Evolutionary conservation across 1,284 basidiomycete genomes (phyloP), one percentile per base, ranked within the genome.

Genomic region (Naganishia sp.): DNA sequence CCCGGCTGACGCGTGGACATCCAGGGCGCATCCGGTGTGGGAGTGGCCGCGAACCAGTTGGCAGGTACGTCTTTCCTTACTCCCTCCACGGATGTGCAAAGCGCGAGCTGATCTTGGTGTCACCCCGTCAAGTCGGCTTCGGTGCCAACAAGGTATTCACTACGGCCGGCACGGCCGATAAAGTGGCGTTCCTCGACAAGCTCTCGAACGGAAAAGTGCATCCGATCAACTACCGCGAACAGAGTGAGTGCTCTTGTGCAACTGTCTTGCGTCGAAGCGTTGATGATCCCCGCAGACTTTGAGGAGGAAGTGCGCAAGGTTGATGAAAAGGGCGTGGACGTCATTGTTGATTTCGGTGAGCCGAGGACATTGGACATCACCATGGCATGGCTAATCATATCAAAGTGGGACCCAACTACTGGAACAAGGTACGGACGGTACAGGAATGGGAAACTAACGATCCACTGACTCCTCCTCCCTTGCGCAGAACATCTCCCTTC

Each of bases 41-140:
- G 94, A 2, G 79, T 95, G 16, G 89, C 94, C 2, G 92, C 92
- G 3, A 92, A 92, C 65, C 94, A 98, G 80, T 82, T 98, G 23
- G 91, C 93, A 15, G 87, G 84, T 68, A 86, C 86, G 50, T 21
- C 18, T 33, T 11, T n/a, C 33, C 25, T 2, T 18, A 21, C 46
- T 33, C 28, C 13, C 33, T 6, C 39, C 10, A 5, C 46, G 48
- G 16, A 23, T 9, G 2, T 39, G 57, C 25, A 54, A 39, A 31
- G 6, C 25, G 9, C 16, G 6, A 18, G 49, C 74, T 77, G 23
- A 66, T 72, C 44, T 72, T 75, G 36, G 6, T 23, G 13, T 31
- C 11, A 21, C 25, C 44, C 64, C 13, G 1, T 39, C 36, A 9
- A 39, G 68, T 59, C 59, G 45, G 53, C 0, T 67, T 65, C 18